A percentile compares a stretch with the other conserved stretches of the same genome.
Conservation (phyloP, 305 asterid species). For the Fraxinus platypoda region DNA sequence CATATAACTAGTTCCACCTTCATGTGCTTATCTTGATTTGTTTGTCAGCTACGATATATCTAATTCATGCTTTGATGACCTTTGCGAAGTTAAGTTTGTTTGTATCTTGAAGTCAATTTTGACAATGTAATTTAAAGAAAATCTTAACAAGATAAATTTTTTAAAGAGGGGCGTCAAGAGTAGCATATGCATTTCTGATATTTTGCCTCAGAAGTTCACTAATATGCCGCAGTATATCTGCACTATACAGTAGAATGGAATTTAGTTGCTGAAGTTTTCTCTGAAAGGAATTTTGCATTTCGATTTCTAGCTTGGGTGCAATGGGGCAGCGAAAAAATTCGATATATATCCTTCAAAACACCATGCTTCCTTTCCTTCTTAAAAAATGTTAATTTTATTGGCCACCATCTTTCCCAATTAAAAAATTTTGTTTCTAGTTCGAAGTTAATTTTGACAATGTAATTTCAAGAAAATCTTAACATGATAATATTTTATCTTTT, state of each 20-base stretch:
- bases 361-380: background rate
- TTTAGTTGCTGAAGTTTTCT: background rate
- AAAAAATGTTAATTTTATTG: background rate
- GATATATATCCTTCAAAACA: background rate
- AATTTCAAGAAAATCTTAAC: background rate
- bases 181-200: background rate
- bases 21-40: slow-evolving; percentile 6
- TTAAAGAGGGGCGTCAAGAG: background rate
- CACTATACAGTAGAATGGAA: background rate
- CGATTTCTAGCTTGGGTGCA: background rate
- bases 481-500: background rate
- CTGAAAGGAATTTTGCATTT: background rate
- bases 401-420: background rate
- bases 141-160: background rate
- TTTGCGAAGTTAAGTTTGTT: background rate
- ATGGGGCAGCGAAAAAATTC: background rate
- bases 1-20: slow-evolving; percentile 2
- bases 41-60: slow-evolving; percentile 4
- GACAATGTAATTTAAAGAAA: background rate
- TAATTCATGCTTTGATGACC: background rate
- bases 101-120: background rate
- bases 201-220: background rate
- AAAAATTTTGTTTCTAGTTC: background rate
- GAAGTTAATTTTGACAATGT: background rate
- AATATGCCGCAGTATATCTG: background rate